Percentiles rank a stretch among this genome's conserved stretches.
phyloP scores from a whole-genome alignment of 2,329 filamentous ascomycete species.

The Chaetomiaceae sp. region DNA sequence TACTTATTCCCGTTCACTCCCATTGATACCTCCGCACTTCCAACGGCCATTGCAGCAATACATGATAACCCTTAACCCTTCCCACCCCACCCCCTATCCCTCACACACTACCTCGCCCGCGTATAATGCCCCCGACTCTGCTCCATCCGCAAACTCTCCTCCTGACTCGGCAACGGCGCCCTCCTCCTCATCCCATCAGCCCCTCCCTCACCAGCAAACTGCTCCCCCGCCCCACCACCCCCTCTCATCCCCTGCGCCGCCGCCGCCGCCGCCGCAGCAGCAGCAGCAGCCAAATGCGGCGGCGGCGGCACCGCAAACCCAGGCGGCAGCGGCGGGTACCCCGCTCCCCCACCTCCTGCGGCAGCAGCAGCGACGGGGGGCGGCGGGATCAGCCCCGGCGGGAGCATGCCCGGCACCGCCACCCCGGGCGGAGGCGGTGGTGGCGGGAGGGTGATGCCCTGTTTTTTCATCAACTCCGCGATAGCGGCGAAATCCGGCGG shows the following conservation, averaged over 20 bases:
- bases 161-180: conserved; percentile 73
- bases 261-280: background rate
- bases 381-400: conserved; percentile 46
- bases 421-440: conserved; percentile 45
- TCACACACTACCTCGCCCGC: conserved; percentile 36
- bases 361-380: conserved; percentile 48
- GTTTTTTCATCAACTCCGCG: conserved; percentile 59
- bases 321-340: conserved; percentile 37
- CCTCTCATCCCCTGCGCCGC: background rate
- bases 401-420: conserved; percentile 41
- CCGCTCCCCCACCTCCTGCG: conserved; percentile 43
- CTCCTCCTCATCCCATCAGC: conserved; percentile 42
- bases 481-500: conserved; percentile 56
- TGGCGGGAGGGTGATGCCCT: conserved; percentile 52
- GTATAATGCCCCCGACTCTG: conserved; percentile 62
- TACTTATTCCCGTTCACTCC: too few species aligned
- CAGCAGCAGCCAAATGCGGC: conserved; percentile 14
- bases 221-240: conserved; percentile 13
- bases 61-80: too few species aligned
- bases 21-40: too few species aligned
- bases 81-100: background rate
- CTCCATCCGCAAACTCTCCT: conserved; percentile 73
- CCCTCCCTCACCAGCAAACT: background rate
- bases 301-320: conserved; percentile 35
- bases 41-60: too few species aligned